Conservation (phyloP, 2,329 filamentous ascomycete genomes). For the Thelonectria discophora region DNA sequence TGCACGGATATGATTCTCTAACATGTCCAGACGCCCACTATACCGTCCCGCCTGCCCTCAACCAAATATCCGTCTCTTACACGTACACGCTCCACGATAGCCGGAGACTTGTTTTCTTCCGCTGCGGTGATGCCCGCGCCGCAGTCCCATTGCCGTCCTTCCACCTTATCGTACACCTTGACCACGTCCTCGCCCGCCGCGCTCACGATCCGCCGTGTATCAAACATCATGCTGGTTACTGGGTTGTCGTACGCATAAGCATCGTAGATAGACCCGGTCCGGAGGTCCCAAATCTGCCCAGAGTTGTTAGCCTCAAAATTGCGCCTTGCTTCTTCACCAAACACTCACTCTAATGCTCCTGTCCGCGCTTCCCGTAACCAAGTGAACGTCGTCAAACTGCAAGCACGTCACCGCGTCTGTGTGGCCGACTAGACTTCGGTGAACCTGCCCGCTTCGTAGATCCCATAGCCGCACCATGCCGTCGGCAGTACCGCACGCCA, state of each 20-base stretch:
- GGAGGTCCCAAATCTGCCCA: constrained; percentile 95
- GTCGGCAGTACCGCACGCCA: constrained; percentile 96
- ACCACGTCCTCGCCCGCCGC: constrained; percentile 93
- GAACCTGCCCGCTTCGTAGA: constrained; percentile 94
- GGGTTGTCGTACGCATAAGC: constrained; percentile 95
- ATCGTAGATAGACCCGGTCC: constrained; percentile 93
- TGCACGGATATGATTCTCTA: constrained; percentile 44
- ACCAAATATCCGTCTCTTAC: constrained; percentile 94
- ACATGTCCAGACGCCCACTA: constrained; percentile 91
- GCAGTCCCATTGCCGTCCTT: constrained; percentile 96
- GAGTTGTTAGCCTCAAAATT: constrained; percentile 41
- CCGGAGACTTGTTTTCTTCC: constrained; percentile 70
- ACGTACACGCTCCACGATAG: constrained; percentile 83
- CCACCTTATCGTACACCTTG: constrained; percentile 98
- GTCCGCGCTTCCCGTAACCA: constrained; percentile 93
- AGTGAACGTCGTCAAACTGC: constrained; percentile 94
- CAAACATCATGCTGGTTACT: constrained; percentile 97
- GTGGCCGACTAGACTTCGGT: constrained; percentile 92
- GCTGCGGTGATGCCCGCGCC: constrained; percentile 80
- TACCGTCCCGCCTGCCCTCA: constrained; percentile 87
- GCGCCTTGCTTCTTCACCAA: not conserved
- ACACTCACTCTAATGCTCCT: constrained; percentile 89
- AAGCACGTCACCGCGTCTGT: constrained; percentile 93
- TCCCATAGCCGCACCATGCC: constrained; percentile 98
- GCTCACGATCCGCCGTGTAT: constrained; percentile 85